Evolutionary conservation across 2,329 filamentous ascomycete genomes (phyloP).

Genomic region (Aspergillus bombycis): DNA sequence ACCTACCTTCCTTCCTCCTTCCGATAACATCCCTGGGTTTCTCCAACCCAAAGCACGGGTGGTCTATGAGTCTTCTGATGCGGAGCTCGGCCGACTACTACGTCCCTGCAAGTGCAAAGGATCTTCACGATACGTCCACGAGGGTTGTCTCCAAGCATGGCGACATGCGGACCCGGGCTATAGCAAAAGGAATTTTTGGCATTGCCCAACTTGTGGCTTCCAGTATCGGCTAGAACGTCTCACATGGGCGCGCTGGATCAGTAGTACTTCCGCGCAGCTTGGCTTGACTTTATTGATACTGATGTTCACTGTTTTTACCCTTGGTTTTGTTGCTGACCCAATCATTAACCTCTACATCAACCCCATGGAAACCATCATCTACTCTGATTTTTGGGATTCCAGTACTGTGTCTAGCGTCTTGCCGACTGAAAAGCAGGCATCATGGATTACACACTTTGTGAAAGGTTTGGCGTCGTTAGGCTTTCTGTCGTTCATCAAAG

Average conservation of each 20-base stretch:
- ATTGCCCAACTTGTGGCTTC: slow-evolving; percentile 87
- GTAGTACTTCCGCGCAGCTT: slow-evolving; percentile 68
- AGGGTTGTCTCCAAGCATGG: slow-evolving; percentile 84
- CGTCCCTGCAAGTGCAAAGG: slow-evolving; percentile 94
- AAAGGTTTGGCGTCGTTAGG: slow-evolving; percentile 92
- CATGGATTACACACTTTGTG: slow-evolving; percentile 81
- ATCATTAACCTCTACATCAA: slow-evolving; percentile 88
- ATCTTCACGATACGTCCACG: slow-evolving; percentile 90
- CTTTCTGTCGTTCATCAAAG: slow-evolving; percentile 81
- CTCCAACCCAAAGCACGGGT: slow-evolving; percentile 61
- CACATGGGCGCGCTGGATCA: slow-evolving; percentile 71
- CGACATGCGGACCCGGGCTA: slow-evolving; percentile 71
- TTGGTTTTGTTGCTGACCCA: slow-evolving; percentile 91
- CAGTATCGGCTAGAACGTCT: slow-evolving; percentile 78
- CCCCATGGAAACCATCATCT: slow-evolving; percentile 66
- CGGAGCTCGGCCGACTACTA: slow-evolving; percentile 74
- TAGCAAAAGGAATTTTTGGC: slow-evolving; percentile 72
- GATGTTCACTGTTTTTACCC: slow-evolving; percentile 71
- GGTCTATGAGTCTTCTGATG: slow-evolving; percentile 74
- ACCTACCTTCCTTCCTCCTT: slow-evolving; percentile 61
- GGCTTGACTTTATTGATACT: slow-evolving; percentile 73
- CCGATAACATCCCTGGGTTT: slow-evolving; percentile 58
- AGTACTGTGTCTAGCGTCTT: slow-evolving; percentile 38
- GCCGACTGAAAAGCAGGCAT: slow-evolving; percentile 53
- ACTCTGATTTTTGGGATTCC: slow-evolving; percentile 47